phyloP scores from a whole-genome alignment of 257 asterid genomes.

The Echites panduratus region DNA sequence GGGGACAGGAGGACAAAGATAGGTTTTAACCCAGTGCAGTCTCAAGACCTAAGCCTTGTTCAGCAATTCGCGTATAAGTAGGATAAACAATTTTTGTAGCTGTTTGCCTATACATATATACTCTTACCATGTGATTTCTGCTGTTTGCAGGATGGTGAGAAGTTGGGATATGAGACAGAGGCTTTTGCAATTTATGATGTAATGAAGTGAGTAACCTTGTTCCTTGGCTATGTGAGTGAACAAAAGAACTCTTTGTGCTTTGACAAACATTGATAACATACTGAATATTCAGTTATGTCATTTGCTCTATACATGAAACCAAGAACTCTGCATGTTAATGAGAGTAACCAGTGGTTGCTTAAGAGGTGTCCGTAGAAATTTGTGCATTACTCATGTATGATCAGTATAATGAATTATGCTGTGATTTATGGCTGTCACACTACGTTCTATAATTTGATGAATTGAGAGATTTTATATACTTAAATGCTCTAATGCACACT shows the following conservation, averaged over 20 bases:
- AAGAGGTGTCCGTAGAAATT: too few species aligned
- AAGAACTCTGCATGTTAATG: background rate
- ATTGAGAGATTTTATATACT: too few species aligned
- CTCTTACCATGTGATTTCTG: conserved; percentile 8
- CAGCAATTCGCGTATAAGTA: too few species aligned
- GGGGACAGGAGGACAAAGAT: too few species aligned
- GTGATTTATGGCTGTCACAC: background rate
- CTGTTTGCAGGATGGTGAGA: conserved; percentile 67
- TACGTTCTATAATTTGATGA: background rate
- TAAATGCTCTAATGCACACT: background rate
- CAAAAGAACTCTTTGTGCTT: too few species aligned
- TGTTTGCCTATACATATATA: background rate
- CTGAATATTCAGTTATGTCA: background rate
- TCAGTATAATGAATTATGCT: background rate
- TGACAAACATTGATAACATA: background rate
- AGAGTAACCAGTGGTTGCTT: background rate
- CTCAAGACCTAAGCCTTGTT: too few species aligned
- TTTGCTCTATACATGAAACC: background rate
- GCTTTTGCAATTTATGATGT: conserved; percentile 91
- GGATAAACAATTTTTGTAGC: too few species aligned
- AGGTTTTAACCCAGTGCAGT: too few species aligned
- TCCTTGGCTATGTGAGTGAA: background rate
- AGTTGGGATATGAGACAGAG: conserved; percentile 92
- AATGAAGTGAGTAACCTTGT: conserved; percentile 53
- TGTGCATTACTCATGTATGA: conserved; percentile 1